These are phyloP conservation scores for Kodamaea restingae DNA, from an alignment of 805 yeast genomes.

Conservation along the genomic window DNA sequence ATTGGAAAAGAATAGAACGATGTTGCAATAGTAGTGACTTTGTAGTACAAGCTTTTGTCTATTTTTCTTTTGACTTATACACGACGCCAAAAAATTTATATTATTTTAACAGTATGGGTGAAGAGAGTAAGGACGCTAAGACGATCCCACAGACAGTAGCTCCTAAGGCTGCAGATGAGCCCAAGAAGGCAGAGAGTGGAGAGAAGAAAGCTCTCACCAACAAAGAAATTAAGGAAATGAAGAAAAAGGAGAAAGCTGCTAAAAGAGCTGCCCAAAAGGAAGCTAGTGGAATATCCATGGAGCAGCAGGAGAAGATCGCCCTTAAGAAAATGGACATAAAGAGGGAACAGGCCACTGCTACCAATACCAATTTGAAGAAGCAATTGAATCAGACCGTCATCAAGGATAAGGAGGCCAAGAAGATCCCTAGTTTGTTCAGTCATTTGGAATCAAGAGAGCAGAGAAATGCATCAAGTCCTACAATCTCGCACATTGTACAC, in stretches of 20 bases:
- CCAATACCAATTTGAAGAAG: conserved; percentile 50
- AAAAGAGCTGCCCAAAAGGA: conserved; percentile 86
- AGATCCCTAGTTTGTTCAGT: conserved; percentile 64
- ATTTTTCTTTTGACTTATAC: conserved; percentile 3
- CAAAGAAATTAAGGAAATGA: conserved; percentile 81
- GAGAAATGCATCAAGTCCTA: conserved; percentile 53
- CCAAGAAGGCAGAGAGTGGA: neutral
- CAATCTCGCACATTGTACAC: conserved; percentile 69
- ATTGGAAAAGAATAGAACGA: no score
- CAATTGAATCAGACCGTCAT: conserved; percentile 50
- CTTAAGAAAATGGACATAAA: conserved; percentile 42
- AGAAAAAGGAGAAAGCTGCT: conserved; percentile 87
- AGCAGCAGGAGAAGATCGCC: conserved; percentile 40
- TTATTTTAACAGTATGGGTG: conserved; percentile 1
- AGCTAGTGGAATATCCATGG: conserved; percentile 52
- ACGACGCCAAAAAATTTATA: conserved; percentile 2
- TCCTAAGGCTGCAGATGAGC: conserved; percentile 1
- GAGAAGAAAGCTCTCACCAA: conserved; percentile 43
- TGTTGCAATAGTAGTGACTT: no score
- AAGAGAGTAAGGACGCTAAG: conserved; percentile 3
- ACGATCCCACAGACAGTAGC: no score
- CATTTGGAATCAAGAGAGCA: conserved; percentile 80
- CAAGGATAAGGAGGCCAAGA: conserved; percentile 32
- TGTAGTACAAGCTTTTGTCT: no score
- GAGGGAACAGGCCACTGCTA: conserved; percentile 36